Percentiles rank a stretch among this genome's conserved stretches.
phyloP scores from a whole-genome alignment of 805 yeast species.

The Yamadazyma ubonensis region DNA sequence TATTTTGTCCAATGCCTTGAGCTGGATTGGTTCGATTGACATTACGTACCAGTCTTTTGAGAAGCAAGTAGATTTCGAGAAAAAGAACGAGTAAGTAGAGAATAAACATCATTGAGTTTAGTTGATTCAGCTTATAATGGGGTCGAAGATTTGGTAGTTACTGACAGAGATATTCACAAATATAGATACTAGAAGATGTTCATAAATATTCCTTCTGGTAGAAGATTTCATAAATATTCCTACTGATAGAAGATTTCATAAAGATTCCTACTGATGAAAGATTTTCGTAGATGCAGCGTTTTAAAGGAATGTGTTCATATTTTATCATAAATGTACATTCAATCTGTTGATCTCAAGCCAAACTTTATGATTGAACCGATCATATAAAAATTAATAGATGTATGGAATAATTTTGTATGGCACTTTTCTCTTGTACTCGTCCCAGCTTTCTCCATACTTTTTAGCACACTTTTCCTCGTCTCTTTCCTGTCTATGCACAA shows the following conservation, averaged over 20 bases:
- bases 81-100: conserved; percentile 40
- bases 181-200: no score
- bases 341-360: no score
- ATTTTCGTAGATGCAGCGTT: no score
- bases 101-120: neutral
- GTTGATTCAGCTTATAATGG: no score
- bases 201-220: no score
- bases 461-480: conserved; percentile 88
- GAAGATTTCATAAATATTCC: no score
- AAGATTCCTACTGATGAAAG: no score
- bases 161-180: no score
- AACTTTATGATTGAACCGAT: neutral
- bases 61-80: conserved; percentile 55
- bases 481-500: conserved; percentile 84
- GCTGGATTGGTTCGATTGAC: conserved; percentile 69
- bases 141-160: no score
- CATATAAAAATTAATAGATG: conserved; percentile 51
- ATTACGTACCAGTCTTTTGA: conserved; percentile 84
- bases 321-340: no score
- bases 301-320: no score
- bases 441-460: conserved; percentile 88
- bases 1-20: conserved; percentile 59
- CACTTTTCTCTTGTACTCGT: conserved; percentile 71
- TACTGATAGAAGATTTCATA: no score
- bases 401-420: conserved; percentile 92